phyloP scores from a whole-genome alignment of 2,329 filamentous ascomycete genomes.

The Arthrobotrys pseudoclavata region DNA sequence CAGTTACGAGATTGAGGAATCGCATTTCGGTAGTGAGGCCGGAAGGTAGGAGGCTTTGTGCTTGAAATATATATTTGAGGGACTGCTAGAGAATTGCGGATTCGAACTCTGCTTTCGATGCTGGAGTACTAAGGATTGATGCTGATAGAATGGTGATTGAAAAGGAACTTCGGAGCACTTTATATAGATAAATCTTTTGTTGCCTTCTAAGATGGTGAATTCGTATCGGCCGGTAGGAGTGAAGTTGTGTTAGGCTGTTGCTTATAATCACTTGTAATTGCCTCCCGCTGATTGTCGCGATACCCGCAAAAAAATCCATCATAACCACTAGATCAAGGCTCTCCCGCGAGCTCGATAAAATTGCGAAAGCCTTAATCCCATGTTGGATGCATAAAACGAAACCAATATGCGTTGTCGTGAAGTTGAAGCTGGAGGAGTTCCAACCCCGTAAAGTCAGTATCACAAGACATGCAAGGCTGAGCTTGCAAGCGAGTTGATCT shows the following conservation, averaged over 20 bases:
- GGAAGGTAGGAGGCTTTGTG: too few species aligned
- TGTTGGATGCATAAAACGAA: neutral
- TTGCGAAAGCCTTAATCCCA: neutral
- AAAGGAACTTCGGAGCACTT: neutral
- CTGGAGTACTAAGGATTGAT: neutral
- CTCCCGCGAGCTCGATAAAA: neutral
- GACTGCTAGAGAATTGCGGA: neutral
- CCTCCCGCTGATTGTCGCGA: neutral
- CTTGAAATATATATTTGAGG: neutral
- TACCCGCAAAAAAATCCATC: neutral
- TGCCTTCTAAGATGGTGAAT: too few species aligned
- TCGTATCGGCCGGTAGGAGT: neutral
- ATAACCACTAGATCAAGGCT: neutral
- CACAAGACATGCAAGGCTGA: neutral
- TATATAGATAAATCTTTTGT: neutral
- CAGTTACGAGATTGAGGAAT: constrained; percentile 7
- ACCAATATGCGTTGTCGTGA: neutral
- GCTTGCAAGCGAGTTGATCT: neutral
- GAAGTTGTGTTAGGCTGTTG: neutral
- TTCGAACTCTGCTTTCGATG: neutral
- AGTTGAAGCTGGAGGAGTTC: neutral
- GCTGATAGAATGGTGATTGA: neutral
- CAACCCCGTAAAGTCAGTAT: neutral
- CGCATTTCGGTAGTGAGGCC: constrained; percentile 14
- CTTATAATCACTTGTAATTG: neutral